Percentiles rank a stretch among this genome's conserved stretches.
Evolutionary conservation across 371 early-diverging fungal species (phyloP).

Genomic region (Mucor sp.): DNA sequence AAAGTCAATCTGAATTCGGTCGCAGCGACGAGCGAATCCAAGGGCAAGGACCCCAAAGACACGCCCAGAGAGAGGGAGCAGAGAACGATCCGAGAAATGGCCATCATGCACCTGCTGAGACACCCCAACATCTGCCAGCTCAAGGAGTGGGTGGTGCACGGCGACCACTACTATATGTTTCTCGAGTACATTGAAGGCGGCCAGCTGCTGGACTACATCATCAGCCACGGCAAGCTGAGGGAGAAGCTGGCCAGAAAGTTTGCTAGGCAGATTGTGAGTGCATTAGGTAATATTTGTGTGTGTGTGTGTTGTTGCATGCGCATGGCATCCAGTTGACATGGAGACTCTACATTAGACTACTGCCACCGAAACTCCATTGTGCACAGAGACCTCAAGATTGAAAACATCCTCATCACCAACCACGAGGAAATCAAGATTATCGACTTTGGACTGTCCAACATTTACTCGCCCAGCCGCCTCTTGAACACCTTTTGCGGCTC

Average conservation of each 20-base stretch:
- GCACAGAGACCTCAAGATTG: slow-evolving; percentile 95
- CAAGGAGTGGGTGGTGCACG: slow-evolving; percentile 73
- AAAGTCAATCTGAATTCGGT: slow-evolving; percentile 33
- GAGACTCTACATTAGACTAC: slow-evolving; percentile 34
- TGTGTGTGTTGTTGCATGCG: slow-evolving; percentile 28
- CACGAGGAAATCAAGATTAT: slow-evolving; percentile 65
- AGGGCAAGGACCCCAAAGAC: slow-evolving; percentile 46
- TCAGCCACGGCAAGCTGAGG: slow-evolving; percentile 64
- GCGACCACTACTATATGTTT: slow-evolving; percentile 85
- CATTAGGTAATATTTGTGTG: slow-evolving; percentile 52
- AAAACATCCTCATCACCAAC: slow-evolving; percentile 87
- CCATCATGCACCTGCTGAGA: slow-evolving; percentile 78
- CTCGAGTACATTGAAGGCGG: slow-evolving; percentile 81
- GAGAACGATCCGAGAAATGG: slow-evolving; percentile 78
- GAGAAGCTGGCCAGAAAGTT: slow-evolving; percentile 75
- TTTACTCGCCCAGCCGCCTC: slow-evolving; percentile 65
- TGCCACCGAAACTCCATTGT: slow-evolving; percentile 72
- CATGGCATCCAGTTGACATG: background rate
- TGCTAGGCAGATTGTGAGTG: slow-evolving; percentile 84
- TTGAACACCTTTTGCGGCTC: slow-evolving; percentile 85
- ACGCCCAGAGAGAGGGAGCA: slow-evolving; percentile 61
- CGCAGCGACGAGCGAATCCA: slow-evolving; percentile 3
- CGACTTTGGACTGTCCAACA: slow-evolving; percentile 91
- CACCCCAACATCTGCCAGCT: slow-evolving; percentile 80
- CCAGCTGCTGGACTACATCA: slow-evolving; percentile 79